phyloP scores from a whole-genome alignment of 2,329 filamentous ascomycete genomes.

The Coniochaeta sp. region DNA sequence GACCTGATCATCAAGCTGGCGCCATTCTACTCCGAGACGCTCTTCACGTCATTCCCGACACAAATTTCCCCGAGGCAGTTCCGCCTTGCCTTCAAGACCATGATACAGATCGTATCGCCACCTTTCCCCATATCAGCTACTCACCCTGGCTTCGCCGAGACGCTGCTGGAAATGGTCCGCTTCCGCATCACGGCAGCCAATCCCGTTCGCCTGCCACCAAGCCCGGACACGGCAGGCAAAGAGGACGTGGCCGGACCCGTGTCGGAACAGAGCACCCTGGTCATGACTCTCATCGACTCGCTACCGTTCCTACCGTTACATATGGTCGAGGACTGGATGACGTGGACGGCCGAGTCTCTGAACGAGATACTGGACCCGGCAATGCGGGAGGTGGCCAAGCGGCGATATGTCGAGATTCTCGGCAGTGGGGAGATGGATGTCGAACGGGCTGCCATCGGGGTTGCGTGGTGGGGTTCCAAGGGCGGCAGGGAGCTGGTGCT shows the following conservation, averaged over 20 bases:
- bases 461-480: slow-evolving; percentile 74
- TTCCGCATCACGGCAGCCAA: slow-evolving; percentile 54
- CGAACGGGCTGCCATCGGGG: slow-evolving; percentile 68
- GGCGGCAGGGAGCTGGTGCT: slow-evolving; percentile 47
- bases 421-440: slow-evolving; percentile 83
- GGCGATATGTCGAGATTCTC: slow-evolving; percentile 72
- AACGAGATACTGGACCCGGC: slow-evolving; percentile 52
- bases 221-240: slow-evolving; percentile 18
- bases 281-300: slow-evolving; percentile 71
- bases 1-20: slow-evolving; percentile 63
- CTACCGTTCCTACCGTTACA: slow-evolving; percentile 65
- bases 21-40: slow-evolving; percentile 75
- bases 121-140: slow-evolving; percentile 67
- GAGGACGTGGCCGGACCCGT: slow-evolving; percentile 25
- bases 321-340: slow-evolving; percentile 74
- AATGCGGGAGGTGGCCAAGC: slow-evolving; percentile 58
- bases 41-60: slow-evolving; percentile 72
- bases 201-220: slow-evolving; percentile 27
- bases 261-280: slow-evolving; percentile 75
- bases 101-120: slow-evolving; percentile 74
- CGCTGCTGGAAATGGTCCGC: slow-evolving; percentile 69
- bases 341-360: slow-evolving; percentile 60
- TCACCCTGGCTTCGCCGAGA: slow-evolving; percentile 73
- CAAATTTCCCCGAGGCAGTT: slow-evolving; percentile 81
- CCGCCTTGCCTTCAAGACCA: slow-evolving; percentile 76